Conservation (phyloP, 805 yeast species). For the Suhomyces kilbournensis region DNA sequence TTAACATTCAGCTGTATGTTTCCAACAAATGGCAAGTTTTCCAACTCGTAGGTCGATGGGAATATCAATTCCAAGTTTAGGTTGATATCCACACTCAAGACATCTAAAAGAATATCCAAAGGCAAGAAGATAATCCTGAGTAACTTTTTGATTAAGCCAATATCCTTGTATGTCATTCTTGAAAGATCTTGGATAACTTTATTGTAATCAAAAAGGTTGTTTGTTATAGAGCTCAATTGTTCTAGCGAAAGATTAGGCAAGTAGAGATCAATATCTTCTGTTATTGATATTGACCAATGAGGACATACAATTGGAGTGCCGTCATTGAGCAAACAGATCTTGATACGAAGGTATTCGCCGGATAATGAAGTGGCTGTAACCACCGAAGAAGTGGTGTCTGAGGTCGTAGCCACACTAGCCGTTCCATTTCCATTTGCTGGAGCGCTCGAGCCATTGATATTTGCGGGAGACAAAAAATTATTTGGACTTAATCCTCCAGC, state of each 20-base stretch:
- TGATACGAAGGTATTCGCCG: constrained; percentile 72
- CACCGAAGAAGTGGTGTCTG: constrained; percentile 48
- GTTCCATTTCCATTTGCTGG: constrained; percentile 6
- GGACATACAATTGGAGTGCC: constrained; percentile 86
- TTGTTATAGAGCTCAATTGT: constrained; percentile 41
- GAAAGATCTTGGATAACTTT: constrained; percentile 39
- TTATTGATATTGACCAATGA: constrained; percentile 50
- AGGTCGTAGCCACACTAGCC: constrained; percentile 3
- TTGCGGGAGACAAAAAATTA: constrained; percentile 36
- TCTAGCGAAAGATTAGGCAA: constrained; percentile 56
- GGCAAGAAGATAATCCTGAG: constrained; percentile 53
- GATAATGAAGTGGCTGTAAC: constrained; percentile 89
- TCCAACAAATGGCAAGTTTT: constrained; percentile 37
- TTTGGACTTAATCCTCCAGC: constrained; percentile 42
- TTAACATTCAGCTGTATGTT: constrained; percentile 56
- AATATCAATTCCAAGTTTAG: constrained; percentile 72
- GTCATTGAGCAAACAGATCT: constrained; percentile 72
- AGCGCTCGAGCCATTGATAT: constrained; percentile 3
- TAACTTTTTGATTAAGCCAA: constrained; percentile 40
- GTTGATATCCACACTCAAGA: constrained; percentile 58
- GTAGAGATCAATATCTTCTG: constrained; percentile 53
- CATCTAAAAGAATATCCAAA: constrained; percentile 54
- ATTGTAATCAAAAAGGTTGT: constrained; percentile 38
- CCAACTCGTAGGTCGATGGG: constrained; percentile 56
- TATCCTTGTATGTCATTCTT: constrained; percentile 34